These are phyloP conservation scores for Geotrichum restrictum DNA, from an alignment of 1,139 yeast genomes.

Conservation along the genomic window DNA sequence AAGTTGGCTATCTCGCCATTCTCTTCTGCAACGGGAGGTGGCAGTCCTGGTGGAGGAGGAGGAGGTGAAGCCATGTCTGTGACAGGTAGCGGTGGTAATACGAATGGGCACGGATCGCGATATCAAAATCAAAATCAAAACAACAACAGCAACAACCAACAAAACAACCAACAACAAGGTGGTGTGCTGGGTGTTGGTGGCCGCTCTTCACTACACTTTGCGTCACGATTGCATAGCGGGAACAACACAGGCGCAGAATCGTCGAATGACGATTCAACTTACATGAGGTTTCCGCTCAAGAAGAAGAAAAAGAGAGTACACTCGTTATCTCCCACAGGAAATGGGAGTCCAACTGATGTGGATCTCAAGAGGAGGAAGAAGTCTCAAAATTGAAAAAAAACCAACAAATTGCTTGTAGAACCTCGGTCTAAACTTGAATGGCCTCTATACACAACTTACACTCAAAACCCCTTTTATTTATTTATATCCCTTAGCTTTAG, in stretches of 20 bases:
- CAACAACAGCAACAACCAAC: too few relatives aligned
- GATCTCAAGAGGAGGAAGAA: conserved; percentile 8
- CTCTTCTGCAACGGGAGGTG: conserved; percentile 8
- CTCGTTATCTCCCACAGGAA: conserved; percentile 18
- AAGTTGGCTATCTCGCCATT: conserved; percentile 52
- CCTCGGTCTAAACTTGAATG: too few relatives aligned
- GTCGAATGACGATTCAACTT: conserved; percentile 27
- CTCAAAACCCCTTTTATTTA: too few relatives aligned
- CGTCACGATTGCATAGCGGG: conserved; percentile 20
- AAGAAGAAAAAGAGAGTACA: conserved; percentile 24
- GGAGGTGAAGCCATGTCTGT: neutral
- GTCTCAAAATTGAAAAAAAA: too few relatives aligned
- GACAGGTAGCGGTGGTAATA: conserved; percentile 3
- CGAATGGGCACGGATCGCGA: neutral
- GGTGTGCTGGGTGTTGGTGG: conserved; percentile 12
- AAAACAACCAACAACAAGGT: neutral
- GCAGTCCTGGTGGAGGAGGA: conserved; percentile 12
- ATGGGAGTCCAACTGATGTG: conserved; percentile 1
- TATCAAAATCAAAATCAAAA: conserved; percentile 2
- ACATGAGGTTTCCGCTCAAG: conserved; percentile 20
- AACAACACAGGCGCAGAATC: conserved; percentile 25
- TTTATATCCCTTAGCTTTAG: too few relatives aligned
- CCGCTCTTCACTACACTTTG: conserved; percentile 18
- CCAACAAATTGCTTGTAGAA: too few relatives aligned
- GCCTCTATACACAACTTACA: too few relatives aligned